phyloP scores from a whole-genome alignment of 192 early-diverging fungal species.

The Backusella liffmaniae region DNA sequence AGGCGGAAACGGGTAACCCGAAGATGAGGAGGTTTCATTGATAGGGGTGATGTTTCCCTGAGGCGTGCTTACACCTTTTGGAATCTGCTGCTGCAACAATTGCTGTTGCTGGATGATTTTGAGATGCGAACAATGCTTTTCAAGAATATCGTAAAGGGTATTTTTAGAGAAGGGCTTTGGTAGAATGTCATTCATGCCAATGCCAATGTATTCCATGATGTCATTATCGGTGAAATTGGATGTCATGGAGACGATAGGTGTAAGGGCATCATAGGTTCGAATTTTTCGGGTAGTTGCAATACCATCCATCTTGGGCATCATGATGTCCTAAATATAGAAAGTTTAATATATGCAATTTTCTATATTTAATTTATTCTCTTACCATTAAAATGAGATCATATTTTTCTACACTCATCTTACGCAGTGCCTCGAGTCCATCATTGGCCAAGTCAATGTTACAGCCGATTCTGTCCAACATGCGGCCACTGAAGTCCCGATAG shows the following conservation, averaged over 20 bases:
- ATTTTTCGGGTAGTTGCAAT: conserved; percentile 66
- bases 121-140: conserved; percentile 57
- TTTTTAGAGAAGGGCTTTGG: conserved; percentile 66
- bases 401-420: conserved; percentile 57
- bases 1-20: background rate
- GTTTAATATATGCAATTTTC: background rate
- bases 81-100: background rate
- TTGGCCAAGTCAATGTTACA: conserved; percentile 66
- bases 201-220: conserved; percentile 62
- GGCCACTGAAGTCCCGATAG: conserved; percentile 50
- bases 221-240: conserved; percentile 65
- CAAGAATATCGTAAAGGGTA: conserved; percentile 52
- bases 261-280: conserved; percentile 63
- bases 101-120: conserved; percentile 36
- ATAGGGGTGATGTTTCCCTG: background rate
- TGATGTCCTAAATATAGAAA: conserved; percentile 51
- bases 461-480: conserved; percentile 63
- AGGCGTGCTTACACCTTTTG: background rate
- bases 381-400: conserved; percentile 79
- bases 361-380: background rate
- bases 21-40: background rate
- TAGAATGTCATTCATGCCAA: conserved; percentile 75
- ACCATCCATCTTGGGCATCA: conserved; percentile 73
- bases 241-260: conserved; percentile 80
- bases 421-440: conserved; percentile 68